Evolutionary conservation across 129 eudicot genomes (phyloP).

Genomic region (Tagetes erecta): DNA sequence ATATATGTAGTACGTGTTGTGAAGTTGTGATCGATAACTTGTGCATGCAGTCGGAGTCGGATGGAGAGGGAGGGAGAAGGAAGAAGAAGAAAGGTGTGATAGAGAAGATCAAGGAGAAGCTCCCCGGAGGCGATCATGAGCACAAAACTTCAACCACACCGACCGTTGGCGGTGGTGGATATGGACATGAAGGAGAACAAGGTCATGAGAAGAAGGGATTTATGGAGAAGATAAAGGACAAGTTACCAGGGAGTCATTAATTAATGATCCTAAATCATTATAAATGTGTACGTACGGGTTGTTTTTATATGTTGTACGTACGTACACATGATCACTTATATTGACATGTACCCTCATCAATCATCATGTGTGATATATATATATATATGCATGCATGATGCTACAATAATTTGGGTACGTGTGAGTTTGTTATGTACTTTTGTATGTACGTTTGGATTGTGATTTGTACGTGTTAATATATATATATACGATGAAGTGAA

Average conservation of each 20-base stretch:
- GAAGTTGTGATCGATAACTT: neutral
- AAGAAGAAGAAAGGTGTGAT: conserved; percentile 60
- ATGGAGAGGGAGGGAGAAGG: conserved; percentile 66
- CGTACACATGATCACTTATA: neutral
- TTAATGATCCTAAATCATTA: neutral
- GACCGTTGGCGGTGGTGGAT: conserved; percentile 19
- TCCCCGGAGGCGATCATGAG: conserved; percentile 49
- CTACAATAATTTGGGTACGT: conserved; percentile 24
- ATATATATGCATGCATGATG: conserved; percentile 12
- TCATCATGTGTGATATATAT: neutral
- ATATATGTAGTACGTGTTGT: neutral
- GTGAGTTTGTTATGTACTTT: conserved; percentile 4
- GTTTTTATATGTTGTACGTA: neutral
- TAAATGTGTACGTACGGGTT: neutral
- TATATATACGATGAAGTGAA: neutral
- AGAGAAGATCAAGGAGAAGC: conserved; percentile 71
- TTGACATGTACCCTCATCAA: too few relatives aligned
- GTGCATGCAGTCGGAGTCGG: conserved; percentile 58
- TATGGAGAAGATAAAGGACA: conserved; percentile 69
- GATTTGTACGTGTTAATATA: neutral
- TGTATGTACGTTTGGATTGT: conserved; percentile 19
- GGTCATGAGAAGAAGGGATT: conserved; percentile 61
- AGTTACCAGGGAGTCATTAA: conserved; percentile 54
- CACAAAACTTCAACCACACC: neutral
- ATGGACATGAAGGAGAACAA: conserved; percentile 44